Evolutionary conservation across 208 protist genomes (phyloP).

Genomic region (Pavlovales sp.): DNA sequence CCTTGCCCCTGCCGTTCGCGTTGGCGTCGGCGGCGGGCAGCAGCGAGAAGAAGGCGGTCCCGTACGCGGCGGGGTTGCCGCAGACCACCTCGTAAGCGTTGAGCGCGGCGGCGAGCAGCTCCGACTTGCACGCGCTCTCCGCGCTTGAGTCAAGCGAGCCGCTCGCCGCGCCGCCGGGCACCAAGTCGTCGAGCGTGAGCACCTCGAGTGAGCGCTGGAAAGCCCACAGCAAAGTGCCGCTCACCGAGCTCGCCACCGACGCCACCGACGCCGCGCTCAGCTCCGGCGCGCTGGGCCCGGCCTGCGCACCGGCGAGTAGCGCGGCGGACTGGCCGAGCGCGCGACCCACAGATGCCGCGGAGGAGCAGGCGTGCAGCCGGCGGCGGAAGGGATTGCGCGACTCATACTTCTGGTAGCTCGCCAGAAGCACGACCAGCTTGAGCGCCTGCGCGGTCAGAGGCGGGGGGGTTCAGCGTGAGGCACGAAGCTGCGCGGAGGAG

Average conservation of each 20-base stretch:
- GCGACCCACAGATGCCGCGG: too few species aligned
- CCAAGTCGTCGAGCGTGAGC: background rate
- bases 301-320: too few species aligned
- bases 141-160: background rate
- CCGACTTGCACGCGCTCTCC: background rate
- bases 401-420: background rate
- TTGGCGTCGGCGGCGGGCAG: background rate
- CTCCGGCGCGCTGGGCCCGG: too few species aligned
- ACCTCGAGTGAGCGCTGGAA: background rate
- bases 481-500: too few species aligned
- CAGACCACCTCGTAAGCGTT: background rate
- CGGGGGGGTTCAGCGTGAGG: too few species aligned
- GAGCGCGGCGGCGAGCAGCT: background rate
- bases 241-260: background rate
- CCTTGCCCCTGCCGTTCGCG: too few species aligned
- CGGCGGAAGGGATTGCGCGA: background rate
- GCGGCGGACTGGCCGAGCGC: too few species aligned
- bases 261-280: too few species aligned
- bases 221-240: background rate
- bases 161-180: background rate
- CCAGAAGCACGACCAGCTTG: background rate
- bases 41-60: background rate
- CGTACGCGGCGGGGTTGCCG: background rate
- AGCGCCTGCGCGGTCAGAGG: background rate
- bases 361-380: background rate